Evolutionary conservation across 1,139 yeast genomes (phyloP).

Genomic region (Chernovozyma sophiae-reginae): DNA sequence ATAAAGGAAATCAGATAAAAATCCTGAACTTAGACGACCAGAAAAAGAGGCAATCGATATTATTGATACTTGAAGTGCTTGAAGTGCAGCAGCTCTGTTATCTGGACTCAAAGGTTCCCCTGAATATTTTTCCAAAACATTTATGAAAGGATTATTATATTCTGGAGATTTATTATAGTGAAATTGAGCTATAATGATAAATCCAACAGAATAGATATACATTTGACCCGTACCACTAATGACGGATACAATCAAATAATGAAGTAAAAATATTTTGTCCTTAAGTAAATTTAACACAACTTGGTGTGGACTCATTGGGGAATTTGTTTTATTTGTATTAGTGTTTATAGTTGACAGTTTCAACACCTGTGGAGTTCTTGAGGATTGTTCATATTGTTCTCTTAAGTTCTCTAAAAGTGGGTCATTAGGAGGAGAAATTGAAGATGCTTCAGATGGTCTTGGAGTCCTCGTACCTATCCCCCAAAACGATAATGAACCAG

Average conservation of each 20-base stretch:
- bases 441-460: constrained; percentile 15
- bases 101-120: constrained; percentile 6
- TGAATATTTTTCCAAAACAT: background rate
- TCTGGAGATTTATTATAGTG: constrained; percentile 15
- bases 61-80: constrained; percentile 42
- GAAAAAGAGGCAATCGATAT: constrained; percentile 39
- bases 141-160: background rate
- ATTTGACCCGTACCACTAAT: constrained; percentile 39
- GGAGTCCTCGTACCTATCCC: constrained; percentile 30
- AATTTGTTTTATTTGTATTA: background rate
- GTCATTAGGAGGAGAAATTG: constrained; percentile 1
- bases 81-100: constrained; percentile 27
- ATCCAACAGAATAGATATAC: constrained; percentile 44
- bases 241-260: constrained; percentile 32
- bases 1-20: constrained; percentile 35
- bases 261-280: constrained; percentile 27
- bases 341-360: too few relatives aligned
- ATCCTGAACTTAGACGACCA: constrained; percentile 37
- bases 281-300: constrained; percentile 16
- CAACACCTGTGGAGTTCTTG: constrained; percentile 1
- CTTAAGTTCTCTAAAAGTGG: constrained; percentile 1
- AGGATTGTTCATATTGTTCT: constrained; percentile 1
- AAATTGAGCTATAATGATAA: constrained; percentile 40
- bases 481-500: constrained; percentile 41
- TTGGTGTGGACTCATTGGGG: background rate